Base-by-base conservation (phyloP, 495 filamentous ascomycete genomes). In the Hamigera avellanea region DNA sequence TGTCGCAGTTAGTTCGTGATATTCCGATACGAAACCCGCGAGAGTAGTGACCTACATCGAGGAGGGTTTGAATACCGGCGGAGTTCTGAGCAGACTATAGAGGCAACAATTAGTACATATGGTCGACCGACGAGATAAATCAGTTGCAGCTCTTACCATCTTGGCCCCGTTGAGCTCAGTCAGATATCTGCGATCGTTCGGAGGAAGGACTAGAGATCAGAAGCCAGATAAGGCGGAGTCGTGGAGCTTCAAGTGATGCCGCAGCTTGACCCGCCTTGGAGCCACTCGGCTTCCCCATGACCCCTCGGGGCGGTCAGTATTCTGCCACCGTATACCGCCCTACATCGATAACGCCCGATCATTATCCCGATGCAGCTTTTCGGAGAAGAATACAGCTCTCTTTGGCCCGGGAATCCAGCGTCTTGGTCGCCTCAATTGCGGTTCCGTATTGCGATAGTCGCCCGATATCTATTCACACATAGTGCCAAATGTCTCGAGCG, bases 31-130 rank as follows among this genome's bases (percentile, higher is more conserved):
- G 9, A 15, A 13, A 15, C 13, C 29, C 18, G 47, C 33, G 50
- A 37, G 25, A 13, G n/a, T 17, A 10, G 17, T n/a, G 35, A 62
- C 83, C 49, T 83, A 98, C 91, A 71, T 98, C 93, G 62, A 98
- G 87, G 42, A 98, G 80, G 54, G 88, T 95, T 66, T 94, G 87
- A 58, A 98, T 98, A 57, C 91, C 91, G 50, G 82, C 79, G 49
- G 89, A 95, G 70, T 95, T 95, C 73, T 96, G 93, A 49, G 88
- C 93, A 52, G 91, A 91, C 91, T 96, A 43, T 44, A 36, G 33
- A 29, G 43, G 33, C n/a, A n/a, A 4, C 38, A 14, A 39, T 66
- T 53, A 63, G 54, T 40, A 56, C 10, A 30, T 15, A 6, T 23
- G 21, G n/a, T n/a, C n/a, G n/a, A n/a, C n/a, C n/a, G n/a, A n/a